Conservation (phyloP, 2,329 filamentous ascomycete species). For the Aspergillus spinulosporus region DNA sequence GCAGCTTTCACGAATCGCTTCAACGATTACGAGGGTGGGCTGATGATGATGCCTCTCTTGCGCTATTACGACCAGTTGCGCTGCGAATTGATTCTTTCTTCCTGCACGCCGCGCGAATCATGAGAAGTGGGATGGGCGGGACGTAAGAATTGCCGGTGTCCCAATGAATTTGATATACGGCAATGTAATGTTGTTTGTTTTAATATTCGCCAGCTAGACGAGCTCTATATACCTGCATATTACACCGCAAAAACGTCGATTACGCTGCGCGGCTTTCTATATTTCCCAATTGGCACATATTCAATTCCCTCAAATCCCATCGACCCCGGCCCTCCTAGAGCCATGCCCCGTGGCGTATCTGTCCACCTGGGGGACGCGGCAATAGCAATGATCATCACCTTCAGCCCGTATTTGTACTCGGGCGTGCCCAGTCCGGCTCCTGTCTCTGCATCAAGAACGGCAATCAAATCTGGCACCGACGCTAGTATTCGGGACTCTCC, state of each 20-base stretch:
- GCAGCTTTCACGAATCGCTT: slow-evolving; percentile 27
- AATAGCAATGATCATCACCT: slow-evolving; percentile 53
- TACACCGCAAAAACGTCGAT: slow-evolving; percentile 23
- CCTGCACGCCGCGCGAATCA: slow-evolving; percentile 17
- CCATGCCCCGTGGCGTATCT: slow-evolving; percentile 38
- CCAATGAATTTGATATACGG: neutral
- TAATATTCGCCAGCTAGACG: neutral
- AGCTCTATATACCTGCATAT: neutral
- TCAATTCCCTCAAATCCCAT: slow-evolving; percentile 24
- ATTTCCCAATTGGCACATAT: slow-evolving; percentile 25
- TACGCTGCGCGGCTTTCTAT: slow-evolving; percentile 25
- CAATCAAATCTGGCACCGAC: slow-evolving; percentile 59
- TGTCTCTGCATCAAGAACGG: slow-evolving; percentile 57
- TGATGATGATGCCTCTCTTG: slow-evolving; percentile 22
- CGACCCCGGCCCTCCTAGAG: slow-evolving; percentile 41
- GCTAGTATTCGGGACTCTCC: slow-evolving; percentile 44
- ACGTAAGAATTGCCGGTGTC: neutral
- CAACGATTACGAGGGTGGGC: slow-evolving; percentile 21
- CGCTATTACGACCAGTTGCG: slow-evolving; percentile 24
- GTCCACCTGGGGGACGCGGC: slow-evolving; percentile 54
- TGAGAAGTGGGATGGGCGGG: slow-evolving; percentile 7
- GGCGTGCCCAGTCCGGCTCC: slow-evolving; percentile 59
- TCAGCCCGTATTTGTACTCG: slow-evolving; percentile 57
- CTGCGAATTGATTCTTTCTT: slow-evolving; percentile 30
- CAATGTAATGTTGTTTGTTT: neutral